Evolutionary conservation across 2,329 filamentous ascomycete species (phyloP), one percentile per base, ranked within the genome.

Genomic region (Penicillium hesseltinei): DNA sequence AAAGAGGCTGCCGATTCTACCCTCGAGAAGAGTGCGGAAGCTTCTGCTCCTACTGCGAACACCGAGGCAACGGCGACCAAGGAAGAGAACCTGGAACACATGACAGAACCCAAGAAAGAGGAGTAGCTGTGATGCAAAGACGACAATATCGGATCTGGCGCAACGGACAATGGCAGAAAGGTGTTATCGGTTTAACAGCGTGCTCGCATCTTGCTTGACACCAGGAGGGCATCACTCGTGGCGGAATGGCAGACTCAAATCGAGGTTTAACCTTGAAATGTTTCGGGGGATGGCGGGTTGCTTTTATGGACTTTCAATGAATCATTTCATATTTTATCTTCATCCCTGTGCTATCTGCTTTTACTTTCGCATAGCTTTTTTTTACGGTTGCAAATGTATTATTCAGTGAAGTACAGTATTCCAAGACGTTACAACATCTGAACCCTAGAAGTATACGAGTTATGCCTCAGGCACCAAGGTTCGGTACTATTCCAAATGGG

Each of bases 161-260:
- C 67, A 73, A 73, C 50, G 66, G 70, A 62, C 63, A 66, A 62
- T 68, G 69, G 65, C 68, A 69, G 66, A 66, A 69, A 65, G 73
- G 73, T 73, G 72, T 75, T 75, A 69, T 57, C 64, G 69, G 65
- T 61, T 69, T 62, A 46, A 49, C 57, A 61, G 57, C 59, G 62
- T 67, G 58, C 52, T 59, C 45, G 49, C 53, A 58, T 59, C 51
- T 68, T 56, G 46, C 59, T 60, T 45, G 57, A 56, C 50, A 47
- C 52, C 55, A 38, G 51, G 54, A 47, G 29, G 52, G 51, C 48
- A 27, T 59, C 39, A 58, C 54, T 54, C 21, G 23, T 57, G 45
- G 35, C 38, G 39, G 51, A 58, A 56, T 40, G 31, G 44, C 53
- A 44, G 38, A 57, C 57, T 56, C 46, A 35, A 8, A 31, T 51